Percentiles rank a stretch among this genome's conserved stretches.
Conservation (phyloP, 2,329 filamentous ascomycete genomes). For the Cyphellophora attinorum region DNA sequence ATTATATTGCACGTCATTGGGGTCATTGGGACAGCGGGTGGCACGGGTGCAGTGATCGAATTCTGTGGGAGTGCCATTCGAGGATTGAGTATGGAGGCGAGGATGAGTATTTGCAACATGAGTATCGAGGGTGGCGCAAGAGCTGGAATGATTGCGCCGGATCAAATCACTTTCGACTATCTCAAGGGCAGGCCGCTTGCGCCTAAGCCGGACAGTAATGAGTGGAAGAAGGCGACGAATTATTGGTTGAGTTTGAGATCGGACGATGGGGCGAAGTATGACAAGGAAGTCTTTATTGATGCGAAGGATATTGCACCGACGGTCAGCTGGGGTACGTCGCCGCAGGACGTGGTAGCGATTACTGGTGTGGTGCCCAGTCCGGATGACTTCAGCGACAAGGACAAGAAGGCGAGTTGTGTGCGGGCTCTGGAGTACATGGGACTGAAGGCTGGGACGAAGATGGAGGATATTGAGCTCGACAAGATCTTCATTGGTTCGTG, state of each 20-base stretch:
- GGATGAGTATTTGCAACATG: slow-evolving; percentile 99
- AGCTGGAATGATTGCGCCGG: slow-evolving; percentile 93
- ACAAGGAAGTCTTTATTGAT: slow-evolving; percentile 81
- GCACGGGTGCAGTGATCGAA: slow-evolving; percentile 90
- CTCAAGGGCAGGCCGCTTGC: slow-evolving; percentile 85
- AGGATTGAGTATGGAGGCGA: slow-evolving; percentile 82
- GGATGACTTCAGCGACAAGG: slow-evolving; percentile 69
- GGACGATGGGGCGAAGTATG: slow-evolving; percentile 81
- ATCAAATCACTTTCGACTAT: slow-evolving; percentile 89
- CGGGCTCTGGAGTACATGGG: slow-evolving; percentile 96
- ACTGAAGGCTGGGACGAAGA: slow-evolving; percentile 69
- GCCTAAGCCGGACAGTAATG: slow-evolving; percentile 69
- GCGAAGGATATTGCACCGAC: slow-evolving; percentile 89
- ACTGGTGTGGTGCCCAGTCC: slow-evolving; percentile 84
- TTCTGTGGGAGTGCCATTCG: slow-evolving; percentile 94
- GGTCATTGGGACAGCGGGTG: slow-evolving; percentile 86
- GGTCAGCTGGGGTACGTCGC: slow-evolving; percentile 92
- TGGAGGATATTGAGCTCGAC: slow-evolving; percentile 87
- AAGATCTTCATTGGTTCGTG: slow-evolving; percentile 98
- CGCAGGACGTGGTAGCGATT: slow-evolving; percentile 92
- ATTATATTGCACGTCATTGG: slow-evolving; percentile 90
- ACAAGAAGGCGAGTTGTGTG: slow-evolving; percentile 69
- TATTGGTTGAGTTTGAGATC: slow-evolving; percentile 85
- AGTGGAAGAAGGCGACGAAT: slow-evolving; percentile 79
- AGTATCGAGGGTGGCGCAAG: slow-evolving; percentile 91